A percentile compares a stretch with the other conserved stretches of the same genome.
These are phyloP conservation scores for Xylaria sp. DNA, from an alignment of 2,329 filamentous ascomycete genomes.

Conservation along the genomic window DNA sequence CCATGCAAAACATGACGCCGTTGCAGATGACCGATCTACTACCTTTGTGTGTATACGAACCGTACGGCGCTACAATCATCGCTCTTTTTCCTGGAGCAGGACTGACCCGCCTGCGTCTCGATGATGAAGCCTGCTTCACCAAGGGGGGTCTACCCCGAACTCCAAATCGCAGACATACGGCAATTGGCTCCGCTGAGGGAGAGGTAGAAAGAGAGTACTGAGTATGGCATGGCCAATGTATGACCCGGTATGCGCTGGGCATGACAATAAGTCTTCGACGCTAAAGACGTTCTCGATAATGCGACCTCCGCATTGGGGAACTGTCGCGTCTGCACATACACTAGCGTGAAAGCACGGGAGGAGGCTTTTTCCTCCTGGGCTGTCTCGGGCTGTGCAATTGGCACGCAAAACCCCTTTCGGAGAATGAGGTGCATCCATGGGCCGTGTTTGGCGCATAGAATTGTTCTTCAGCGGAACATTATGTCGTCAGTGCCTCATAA, in stretches of 20 bases:
- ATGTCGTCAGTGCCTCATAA: not conserved
- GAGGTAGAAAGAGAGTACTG: not conserved
- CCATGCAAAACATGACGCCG: conserved; percentile 17
- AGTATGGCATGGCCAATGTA: too few species aligned
- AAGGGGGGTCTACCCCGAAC: conserved; percentile 15
- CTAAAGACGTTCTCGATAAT: conserved; percentile 28
- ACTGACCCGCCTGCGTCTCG: not conserved
- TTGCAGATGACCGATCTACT: conserved; percentile 21
- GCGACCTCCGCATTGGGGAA: conserved; percentile 40
- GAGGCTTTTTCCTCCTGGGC: conserved; percentile 26
- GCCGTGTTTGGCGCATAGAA: conserved; percentile 23
- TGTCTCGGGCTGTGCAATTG: conserved; percentile 25
- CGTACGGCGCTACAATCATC: conserved; percentile 13
- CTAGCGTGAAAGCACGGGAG: conserved; percentile 23
- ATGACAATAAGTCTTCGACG: conserved; percentile 16
- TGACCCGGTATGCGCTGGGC: conserved; percentile 11
- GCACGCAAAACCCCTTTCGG: conserved; percentile 25
- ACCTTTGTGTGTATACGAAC: conserved; percentile 3
- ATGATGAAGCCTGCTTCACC: conserved; percentile 17
- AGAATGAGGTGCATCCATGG: conserved; percentile 26
- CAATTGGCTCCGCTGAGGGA: conserved; percentile 14
- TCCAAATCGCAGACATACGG: conserved; percentile 15
- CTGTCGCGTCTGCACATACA: conserved; percentile 27
- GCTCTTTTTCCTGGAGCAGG: conserved; percentile 4
- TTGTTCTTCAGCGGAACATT: conserved; percentile 17